phyloP scores from a whole-genome alignment of 345 rosid species.

The Hibiscus tridactylites region DNA sequence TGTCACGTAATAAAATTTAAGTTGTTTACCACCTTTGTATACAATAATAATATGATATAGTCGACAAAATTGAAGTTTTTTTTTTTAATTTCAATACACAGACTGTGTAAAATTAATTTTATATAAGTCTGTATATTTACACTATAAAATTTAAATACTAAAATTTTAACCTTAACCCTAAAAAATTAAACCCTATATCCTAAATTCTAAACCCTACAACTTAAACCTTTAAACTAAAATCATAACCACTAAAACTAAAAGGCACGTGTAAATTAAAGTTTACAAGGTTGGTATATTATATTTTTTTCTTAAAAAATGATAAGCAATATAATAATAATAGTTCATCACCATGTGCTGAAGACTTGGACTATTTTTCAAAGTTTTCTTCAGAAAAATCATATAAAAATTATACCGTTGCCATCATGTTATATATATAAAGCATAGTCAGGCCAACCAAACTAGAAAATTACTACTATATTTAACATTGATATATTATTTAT shows the following conservation, averaged over 20 bases:
- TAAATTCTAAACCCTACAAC: too few species aligned
- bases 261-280: too few species aligned
- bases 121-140: too few species aligned
- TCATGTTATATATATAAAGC: neutral
- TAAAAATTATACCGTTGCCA: too few species aligned
- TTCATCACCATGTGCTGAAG: neutral
- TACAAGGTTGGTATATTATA: too few species aligned
- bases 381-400: neutral
- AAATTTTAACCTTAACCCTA: too few species aligned
- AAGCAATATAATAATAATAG: neutral
- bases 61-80: neutral
- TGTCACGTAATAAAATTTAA: neutral
- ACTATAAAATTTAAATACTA: too few species aligned
- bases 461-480: neutral
- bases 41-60: neutral
- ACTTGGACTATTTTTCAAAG: neutral
- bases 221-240: too few species aligned
- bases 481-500: neutral
- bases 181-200: too few species aligned
- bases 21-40: neutral
- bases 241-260: too few species aligned
- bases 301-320: too few species aligned
- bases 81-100: neutral
- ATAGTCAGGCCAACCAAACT: slow-evolving; percentile 6
- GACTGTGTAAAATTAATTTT: too few species aligned